These are phyloP conservation scores for Pisolithus tinctorius DNA, from an alignment of 768 basidiomycete genomes.

Conservation along the genomic window DNA sequence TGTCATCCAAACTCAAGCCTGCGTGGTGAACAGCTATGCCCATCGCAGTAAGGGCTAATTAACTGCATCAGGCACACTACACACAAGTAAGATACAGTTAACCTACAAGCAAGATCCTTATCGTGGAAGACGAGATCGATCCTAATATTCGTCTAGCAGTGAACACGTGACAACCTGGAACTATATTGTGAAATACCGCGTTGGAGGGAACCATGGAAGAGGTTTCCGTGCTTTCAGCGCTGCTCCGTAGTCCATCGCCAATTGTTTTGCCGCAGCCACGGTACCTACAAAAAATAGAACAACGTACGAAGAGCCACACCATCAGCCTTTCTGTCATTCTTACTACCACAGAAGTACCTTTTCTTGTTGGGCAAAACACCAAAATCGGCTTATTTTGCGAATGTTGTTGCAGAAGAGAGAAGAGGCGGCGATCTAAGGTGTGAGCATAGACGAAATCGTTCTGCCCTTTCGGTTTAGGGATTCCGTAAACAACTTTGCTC, in stretches of 20 bases:
- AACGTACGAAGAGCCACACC: background rate
- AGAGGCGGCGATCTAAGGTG: constrained; percentile 67
- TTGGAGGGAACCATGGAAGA: constrained; percentile 66
- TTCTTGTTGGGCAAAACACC: constrained; percentile 85
- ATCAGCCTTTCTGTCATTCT: background rate
- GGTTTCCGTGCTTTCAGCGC: constrained; percentile 39
- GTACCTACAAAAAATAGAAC: constrained; percentile 35
- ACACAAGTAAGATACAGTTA: background rate
- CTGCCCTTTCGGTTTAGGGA: constrained; percentile 49
- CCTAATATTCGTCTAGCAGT: constrained; percentile 29
- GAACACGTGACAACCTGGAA: background rate
- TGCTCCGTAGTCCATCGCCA: constrained; percentile 67
- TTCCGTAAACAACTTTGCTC: constrained; percentile 63
- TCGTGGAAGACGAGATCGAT: constrained; percentile 55
- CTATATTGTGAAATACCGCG: constrained; percentile 32
- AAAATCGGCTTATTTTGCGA: constrained; percentile 78
- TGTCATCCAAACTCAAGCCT: constrained; percentile 69
- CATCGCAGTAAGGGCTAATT: constrained; percentile 50
- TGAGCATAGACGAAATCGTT: constrained; percentile 79
- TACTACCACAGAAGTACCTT: constrained; percentile 41
- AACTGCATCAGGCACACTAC: constrained; percentile 3
- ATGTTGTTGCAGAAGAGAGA: constrained; percentile 63
- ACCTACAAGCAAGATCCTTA: constrained; percentile 49
- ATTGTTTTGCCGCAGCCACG: constrained; percentile 63
- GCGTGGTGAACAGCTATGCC: constrained; percentile 95